Conservation (phyloP, 2,329 filamentous ascomycete species). For the Aspergillus luchuensis region DNA sequence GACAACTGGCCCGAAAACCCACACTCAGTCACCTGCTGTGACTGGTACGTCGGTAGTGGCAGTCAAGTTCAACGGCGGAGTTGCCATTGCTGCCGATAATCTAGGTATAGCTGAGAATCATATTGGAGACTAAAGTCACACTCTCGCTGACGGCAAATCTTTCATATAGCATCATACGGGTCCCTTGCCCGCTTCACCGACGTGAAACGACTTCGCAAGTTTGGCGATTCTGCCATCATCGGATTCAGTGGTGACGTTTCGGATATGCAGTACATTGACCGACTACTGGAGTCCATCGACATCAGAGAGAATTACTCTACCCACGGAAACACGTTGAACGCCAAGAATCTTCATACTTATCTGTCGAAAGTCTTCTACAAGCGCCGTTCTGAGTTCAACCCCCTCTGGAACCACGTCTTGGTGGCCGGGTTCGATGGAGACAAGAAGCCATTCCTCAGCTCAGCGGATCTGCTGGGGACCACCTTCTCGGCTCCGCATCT, state of each 20-base stretch:
- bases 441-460: constrained; percentile 83
- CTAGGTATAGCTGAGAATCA: constrained; percentile 63
- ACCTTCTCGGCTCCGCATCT: constrained; percentile 86
- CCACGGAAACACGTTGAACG: constrained; percentile 65
- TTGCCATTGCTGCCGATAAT: constrained; percentile 96
- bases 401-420: constrained; percentile 93
- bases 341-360: constrained; percentile 95
- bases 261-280: constrained; percentile 98
- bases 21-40: constrained; percentile 90
- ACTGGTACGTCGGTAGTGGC: constrained; percentile 95
- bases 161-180: constrained; percentile 80
- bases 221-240: constrained; percentile 79
- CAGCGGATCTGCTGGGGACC: constrained; percentile 87
- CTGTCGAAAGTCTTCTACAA: constrained; percentile 94
- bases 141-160: neutral
- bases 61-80: constrained; percentile 93
- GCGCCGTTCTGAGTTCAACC: constrained; percentile 92
- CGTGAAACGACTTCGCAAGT: constrained; percentile 89
- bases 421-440: constrained; percentile 84
- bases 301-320: constrained; percentile 83
- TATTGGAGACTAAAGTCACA: constrained; percentile 18
- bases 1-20: constrained; percentile 68
- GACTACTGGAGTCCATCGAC: constrained; percentile 81
- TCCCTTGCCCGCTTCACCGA: constrained; percentile 95
- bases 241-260: constrained; percentile 97